Evolutionary conservation across 2,329 filamentous ascomycete genomes (phyloP), one percentile per base, ranked within the genome.

Genomic region (Mycosphaerella arachidis): DNA sequence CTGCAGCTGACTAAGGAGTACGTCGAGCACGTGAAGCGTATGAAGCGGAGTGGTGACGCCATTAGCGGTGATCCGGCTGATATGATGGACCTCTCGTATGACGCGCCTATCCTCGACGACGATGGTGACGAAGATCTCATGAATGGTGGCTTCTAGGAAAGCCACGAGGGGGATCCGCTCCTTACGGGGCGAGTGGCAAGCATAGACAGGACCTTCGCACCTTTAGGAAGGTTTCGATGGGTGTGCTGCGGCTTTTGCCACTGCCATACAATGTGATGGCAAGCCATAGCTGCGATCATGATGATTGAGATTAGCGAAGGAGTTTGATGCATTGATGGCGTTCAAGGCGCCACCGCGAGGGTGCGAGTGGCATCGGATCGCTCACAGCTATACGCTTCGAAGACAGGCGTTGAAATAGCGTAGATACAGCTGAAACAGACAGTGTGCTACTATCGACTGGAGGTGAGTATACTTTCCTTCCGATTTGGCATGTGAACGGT

Each of bases 1-100:
- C 69, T 87, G 53, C 82, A 81, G 46, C 70, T 88, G 46, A 82
- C 78, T 57, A 83, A 81, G 66, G 85, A 87, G 68, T 85, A 83
- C 66, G 74, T 86, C 33, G 82, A 85, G 48, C 77, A 77, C 54
- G 60, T 81, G 55, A 80, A 79, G 67, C 77, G 80, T 56, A 79
- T 75, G 66, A 76, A 77, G 72, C 75, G 76, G 55, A 67, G 68
- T 33, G 64, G 63, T 27, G 71, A 70, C n/a, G 68, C 68, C 8
- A 71, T 72, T 40, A 31, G 27, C 30, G 67, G 65, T 12, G 73
- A 73, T 43, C 64, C 69, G 33, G 72, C 71, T 18, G 73, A 74
- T 48, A 69, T 70, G 50, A 74, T 75, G 72, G 72, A 74, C 60
- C 59, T 73, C 16, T 68, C 64, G 1, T 73, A 67, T 63, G 71